phyloP scores from a whole-genome alignment of 1,284 basidiomycete species.

The Trametes hirsuta region DNA sequence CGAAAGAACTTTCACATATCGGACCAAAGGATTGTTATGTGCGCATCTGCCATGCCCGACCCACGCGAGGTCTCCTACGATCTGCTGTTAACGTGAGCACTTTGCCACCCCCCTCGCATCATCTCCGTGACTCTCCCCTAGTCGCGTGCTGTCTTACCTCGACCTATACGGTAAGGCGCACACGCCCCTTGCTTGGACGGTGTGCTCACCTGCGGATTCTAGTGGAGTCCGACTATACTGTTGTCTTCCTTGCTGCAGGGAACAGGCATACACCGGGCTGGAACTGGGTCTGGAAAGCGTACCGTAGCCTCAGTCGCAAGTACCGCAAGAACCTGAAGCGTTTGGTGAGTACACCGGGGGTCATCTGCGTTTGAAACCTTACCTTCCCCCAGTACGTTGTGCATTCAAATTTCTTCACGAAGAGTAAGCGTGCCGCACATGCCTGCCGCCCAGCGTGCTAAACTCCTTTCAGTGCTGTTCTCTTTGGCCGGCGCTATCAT shows the following conservation, averaged over 20 bases:
- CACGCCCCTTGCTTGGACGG: background rate
- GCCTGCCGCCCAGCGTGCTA: background rate
- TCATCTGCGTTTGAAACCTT: background rate
- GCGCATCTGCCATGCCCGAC: conserved; percentile 80
- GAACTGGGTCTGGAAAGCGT: conserved; percentile 92
- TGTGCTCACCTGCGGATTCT: conserved; percentile 7
- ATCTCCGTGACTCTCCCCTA: conserved; percentile 31
- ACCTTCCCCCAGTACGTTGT: conserved; percentile 62
- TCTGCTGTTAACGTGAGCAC: conserved; percentile 68
- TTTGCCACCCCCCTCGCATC: conserved; percentile 1
- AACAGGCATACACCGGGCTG: conserved; percentile 74
- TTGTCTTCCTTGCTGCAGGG: conserved; percentile 86
- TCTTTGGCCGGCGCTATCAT: conserved; percentile 85
- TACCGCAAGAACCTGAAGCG: conserved; percentile 88
- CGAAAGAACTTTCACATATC: background rate
- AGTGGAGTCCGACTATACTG: conserved; percentile 88
- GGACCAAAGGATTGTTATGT: conserved; percentile 71
- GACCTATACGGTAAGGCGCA: conserved; percentile 72
- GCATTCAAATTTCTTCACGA: conserved; percentile 86
- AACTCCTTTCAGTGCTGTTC: conserved; percentile 67
- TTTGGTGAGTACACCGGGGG: conserved; percentile 49
- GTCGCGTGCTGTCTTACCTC: conserved; percentile 75
- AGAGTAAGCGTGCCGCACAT: conserved; percentile 55
- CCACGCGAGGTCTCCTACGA: conserved; percentile 79
- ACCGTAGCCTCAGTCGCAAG: conserved; percentile 77